These are phyloP conservation scores for Mycena floridula DNA, from an alignment of 768 basidiomycete genomes.

Conservation along the genomic window DNA sequence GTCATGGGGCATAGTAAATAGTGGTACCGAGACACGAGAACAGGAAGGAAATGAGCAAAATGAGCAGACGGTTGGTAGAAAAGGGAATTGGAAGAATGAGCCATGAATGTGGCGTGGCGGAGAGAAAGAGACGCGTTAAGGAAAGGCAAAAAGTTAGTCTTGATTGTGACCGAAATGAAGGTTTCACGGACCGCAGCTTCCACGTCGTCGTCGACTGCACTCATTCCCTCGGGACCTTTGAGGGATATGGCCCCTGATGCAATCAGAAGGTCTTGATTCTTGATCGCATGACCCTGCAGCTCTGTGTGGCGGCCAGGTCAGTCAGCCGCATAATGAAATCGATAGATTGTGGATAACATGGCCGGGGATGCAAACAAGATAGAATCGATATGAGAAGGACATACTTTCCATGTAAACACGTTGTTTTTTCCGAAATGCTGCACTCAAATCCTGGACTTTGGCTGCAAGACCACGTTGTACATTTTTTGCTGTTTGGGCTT, in stretches of 20 bases:
- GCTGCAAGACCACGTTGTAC: conserved; percentile 95
- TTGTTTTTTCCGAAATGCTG: conserved; percentile 94
- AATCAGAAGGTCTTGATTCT: conserved; percentile 90
- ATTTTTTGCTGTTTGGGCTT: conserved; percentile 76
- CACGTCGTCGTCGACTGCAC: conserved; percentile 87
- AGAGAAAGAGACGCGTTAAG: too few relatives aligned
- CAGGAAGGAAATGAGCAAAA: neutral
- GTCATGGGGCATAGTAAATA: neutral
- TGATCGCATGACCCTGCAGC: conserved; percentile 95
- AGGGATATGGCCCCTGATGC: conserved; percentile 84
- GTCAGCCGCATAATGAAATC: conserved; percentile 15
- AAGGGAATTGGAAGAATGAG: conserved; percentile 2
- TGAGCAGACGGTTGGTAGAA: conserved; percentile 1
- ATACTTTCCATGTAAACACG: conserved; percentile 96
- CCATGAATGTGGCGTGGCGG: conserved; percentile 6
- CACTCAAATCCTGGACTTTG: conserved; percentile 90
- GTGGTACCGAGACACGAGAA: neutral
- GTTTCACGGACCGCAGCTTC: conserved; percentile 70
- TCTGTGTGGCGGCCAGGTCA: conserved; percentile 38
- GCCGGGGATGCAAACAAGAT: conserved; percentile 6
- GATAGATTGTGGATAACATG: neutral
- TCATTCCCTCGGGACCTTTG: conserved; percentile 76
- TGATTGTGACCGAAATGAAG: too few relatives aligned
- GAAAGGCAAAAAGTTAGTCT: too few relatives aligned
- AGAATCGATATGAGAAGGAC: conserved; percentile 27